Percentiles rank a stretch among this genome's conserved stretches.
phyloP scores from a whole-genome alignment of 805 yeast genomes.

The Lachancea meyersii region DNA sequence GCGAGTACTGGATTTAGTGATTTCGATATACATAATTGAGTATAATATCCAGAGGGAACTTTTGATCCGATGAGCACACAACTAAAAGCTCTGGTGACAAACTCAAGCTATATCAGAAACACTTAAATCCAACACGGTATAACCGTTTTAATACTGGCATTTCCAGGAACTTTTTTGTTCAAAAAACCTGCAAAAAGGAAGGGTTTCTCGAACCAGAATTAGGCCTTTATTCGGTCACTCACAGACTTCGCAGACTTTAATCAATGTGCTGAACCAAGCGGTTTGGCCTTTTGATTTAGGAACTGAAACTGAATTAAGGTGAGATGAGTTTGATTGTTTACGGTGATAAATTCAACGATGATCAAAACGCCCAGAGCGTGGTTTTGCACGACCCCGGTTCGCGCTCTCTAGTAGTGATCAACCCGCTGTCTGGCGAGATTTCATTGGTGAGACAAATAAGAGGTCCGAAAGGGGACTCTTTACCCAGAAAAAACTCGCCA shows the following conservation, averaged over 20 bases:
- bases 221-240: too few species aligned
- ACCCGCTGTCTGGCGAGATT: conserved; percentile 23
- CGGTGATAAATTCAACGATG: conserved; percentile 2
- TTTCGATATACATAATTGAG: background rate
- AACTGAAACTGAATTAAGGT: too few species aligned
- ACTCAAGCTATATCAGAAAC: too few species aligned
- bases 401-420: conserved; percentile 26
- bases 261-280: background rate
- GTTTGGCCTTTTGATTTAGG: background rate
- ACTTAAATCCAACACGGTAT: too few species aligned
- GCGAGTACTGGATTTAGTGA: background rate
- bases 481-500: background rate
- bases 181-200: too few species aligned
- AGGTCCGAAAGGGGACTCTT: background rate
- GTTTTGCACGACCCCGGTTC: conserved; percentile 28
- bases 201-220: too few species aligned
- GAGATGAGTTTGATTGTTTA: conserved; percentile 5
- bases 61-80: too few species aligned
- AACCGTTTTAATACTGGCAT: too few species aligned
- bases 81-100: too few species aligned
- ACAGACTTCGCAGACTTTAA: too few species aligned
- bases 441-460: conserved; percentile 19
- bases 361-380: conserved; percentile 8
- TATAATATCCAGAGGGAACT: too few species aligned
- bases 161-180: too few species aligned